phyloP scores from a whole-genome alignment of 139 green algal species.

The Chlorella sp. region DNA sequence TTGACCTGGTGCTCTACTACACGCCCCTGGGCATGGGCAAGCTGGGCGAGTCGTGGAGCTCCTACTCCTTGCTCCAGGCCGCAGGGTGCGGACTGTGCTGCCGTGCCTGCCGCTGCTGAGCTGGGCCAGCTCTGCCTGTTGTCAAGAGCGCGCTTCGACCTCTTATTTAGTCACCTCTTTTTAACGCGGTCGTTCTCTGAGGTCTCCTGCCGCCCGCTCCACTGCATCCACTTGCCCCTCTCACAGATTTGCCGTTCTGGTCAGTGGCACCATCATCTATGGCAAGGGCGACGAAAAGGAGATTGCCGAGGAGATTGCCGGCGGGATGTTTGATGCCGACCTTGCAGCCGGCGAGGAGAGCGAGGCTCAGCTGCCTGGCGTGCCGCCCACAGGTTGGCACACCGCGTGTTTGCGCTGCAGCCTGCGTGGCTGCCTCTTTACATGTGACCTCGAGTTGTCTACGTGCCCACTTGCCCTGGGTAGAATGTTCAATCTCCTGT shows the following conservation, averaged over 20 bases:
- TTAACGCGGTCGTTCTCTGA: no score
- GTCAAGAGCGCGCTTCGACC: no score
- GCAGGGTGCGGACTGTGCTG: constrained; percentile 30
- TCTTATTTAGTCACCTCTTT: no score
- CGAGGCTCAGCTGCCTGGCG: not conserved
- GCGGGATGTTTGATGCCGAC: not conserved
- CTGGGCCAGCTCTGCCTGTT: not conserved
- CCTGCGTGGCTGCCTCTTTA: no score
- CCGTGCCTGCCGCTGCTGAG: not conserved
- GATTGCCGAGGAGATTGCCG: constrained; percentile 23
- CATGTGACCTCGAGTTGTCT: not conserved
- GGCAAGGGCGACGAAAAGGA: constrained; percentile 55
- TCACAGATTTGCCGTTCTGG: constrained; percentile 63
- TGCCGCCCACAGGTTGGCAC: not conserved
- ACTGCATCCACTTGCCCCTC: not conserved
- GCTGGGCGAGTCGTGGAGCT: constrained; percentile 68
- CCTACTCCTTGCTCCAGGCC: constrained; percentile 60
- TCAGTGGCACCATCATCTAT: constrained; percentile 70
- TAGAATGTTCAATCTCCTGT: not conserved
- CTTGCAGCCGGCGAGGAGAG: not conserved
- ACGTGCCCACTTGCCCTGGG: not conserved
- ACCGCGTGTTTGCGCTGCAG: not conserved
- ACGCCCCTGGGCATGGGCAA: constrained; percentile 46
- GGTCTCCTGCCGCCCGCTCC: not conserved
- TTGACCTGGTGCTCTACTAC: constrained; percentile 70